Percentiles rank a stretch among this genome's conserved stretches.
These are phyloP conservation scores for Solanum paucissectum DNA, from an alignment of 257 asterid genomes.

Conservation along the genomic window DNA sequence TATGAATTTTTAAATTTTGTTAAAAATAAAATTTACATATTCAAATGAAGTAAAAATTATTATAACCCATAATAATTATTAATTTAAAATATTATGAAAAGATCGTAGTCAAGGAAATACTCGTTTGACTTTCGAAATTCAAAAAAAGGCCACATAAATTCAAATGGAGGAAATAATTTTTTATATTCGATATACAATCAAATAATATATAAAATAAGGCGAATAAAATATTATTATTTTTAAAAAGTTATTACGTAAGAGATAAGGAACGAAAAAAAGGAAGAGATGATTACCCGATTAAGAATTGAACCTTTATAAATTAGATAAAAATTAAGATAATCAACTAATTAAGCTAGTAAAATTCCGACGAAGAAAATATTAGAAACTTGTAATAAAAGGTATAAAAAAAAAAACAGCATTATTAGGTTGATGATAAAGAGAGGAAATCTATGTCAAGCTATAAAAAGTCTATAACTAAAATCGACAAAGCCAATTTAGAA, in stretches of 20 bases:
- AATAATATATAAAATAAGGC: not conserved
- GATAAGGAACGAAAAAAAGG: not conserved
- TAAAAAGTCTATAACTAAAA: not conserved
- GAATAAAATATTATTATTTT: no score
- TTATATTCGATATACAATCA: not conserved
- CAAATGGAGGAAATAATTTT: not conserved
- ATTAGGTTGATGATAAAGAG: not conserved
- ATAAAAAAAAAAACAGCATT: not conserved
- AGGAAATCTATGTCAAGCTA: not conserved
- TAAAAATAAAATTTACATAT: not conserved
- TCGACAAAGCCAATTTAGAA: not conserved
- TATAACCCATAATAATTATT: no score
- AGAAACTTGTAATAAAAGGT: not conserved
- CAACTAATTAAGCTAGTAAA: no score
- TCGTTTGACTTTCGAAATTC: not conserved
- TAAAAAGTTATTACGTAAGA: rapidly evolving
- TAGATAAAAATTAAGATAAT: rapidly evolving
- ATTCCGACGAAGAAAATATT: rapidly evolving
- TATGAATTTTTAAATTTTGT: no score
- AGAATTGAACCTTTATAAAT: no score
- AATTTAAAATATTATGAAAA: no score
- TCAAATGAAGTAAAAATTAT: not conserved
- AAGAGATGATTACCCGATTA: not conserved
- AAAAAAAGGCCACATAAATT: not conserved
- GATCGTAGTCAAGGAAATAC: not conserved